These are phyloP conservation scores for Scenedesmus sp. DNA, from an alignment of 163 green algal genomes.

Conservation along the genomic window DNA sequence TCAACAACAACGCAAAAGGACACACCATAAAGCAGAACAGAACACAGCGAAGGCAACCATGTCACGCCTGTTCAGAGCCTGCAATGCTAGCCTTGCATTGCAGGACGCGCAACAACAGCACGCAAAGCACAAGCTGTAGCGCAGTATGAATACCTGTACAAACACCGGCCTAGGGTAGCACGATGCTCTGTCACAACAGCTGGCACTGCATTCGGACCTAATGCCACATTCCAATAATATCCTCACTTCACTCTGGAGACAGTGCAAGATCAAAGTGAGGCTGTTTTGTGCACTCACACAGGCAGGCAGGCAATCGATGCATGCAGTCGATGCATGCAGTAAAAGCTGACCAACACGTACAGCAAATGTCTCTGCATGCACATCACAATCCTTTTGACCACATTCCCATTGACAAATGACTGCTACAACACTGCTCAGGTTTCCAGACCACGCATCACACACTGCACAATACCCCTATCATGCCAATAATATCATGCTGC, in stretches of 20 bases:
- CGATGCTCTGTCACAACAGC: neutral
- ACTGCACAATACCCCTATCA: neutral
- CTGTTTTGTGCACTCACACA: neutral
- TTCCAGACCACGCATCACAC: neutral
- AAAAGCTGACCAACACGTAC: neutral
- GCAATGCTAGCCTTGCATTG: neutral
- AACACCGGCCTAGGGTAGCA: neutral
- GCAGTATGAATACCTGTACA: neutral
- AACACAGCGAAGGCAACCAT: neutral
- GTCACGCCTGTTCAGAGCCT: no score
- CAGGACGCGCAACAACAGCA: no score
- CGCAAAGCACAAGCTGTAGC: neutral
- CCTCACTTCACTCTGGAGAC: neutral
- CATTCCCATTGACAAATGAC: neutral
- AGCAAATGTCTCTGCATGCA: neutral
- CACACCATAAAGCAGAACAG: neutral
- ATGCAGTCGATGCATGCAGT: neutral
- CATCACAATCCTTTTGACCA: neutral
- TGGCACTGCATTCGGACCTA: neutral
- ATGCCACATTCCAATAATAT: neutral
- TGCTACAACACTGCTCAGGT: neutral
- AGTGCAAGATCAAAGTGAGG: neutral
- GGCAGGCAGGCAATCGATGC: neutral
- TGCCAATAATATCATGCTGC: neutral
- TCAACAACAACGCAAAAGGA: neutral